Evolutionary conservation across 768 basidiomycete species (phyloP).

Genomic region (Phaffia australis): DNA sequence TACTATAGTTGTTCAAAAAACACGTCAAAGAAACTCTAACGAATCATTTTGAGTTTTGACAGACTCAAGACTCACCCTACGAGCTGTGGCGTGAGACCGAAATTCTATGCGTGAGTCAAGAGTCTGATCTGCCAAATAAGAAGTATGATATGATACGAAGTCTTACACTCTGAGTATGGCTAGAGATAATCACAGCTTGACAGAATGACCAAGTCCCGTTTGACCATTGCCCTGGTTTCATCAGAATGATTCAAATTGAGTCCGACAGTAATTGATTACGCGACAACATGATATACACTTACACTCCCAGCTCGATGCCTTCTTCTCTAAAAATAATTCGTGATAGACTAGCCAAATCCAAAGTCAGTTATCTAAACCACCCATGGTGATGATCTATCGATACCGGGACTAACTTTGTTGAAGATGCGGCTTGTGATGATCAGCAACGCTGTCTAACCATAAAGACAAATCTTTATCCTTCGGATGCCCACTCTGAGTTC

Average conservation of each 20-base stretch:
- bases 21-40: too few species aligned
- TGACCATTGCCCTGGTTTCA: background rate
- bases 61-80: too few species aligned
- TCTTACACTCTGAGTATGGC: background rate
- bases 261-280: too few species aligned
- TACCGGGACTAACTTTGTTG: background rate
- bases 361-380: too few species aligned
- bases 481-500: slow-evolving; percentile 8
- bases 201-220: slow-evolving; percentile 1
- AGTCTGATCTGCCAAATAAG: too few species aligned
- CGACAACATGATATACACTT: too few species aligned
- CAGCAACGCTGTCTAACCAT: slow-evolving; percentile 15
- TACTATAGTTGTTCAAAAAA: background rate
- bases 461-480: background rate
- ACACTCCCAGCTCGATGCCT: slow-evolving; percentile 9
- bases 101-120: too few species aligned
- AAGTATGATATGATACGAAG: too few species aligned
- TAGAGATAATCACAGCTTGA: slow-evolving; percentile 6
- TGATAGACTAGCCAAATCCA: background rate
- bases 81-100: too few species aligned
- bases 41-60: too few species aligned
- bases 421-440: background rate
- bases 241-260: too few species aligned
- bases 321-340: slow-evolving; percentile 14
- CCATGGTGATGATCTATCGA: too few species aligned